phyloP scores from a whole-genome alignment of 2,329 filamentous ascomycete genomes.

The Xenosphaeropsis pyriputrescens region DNA sequence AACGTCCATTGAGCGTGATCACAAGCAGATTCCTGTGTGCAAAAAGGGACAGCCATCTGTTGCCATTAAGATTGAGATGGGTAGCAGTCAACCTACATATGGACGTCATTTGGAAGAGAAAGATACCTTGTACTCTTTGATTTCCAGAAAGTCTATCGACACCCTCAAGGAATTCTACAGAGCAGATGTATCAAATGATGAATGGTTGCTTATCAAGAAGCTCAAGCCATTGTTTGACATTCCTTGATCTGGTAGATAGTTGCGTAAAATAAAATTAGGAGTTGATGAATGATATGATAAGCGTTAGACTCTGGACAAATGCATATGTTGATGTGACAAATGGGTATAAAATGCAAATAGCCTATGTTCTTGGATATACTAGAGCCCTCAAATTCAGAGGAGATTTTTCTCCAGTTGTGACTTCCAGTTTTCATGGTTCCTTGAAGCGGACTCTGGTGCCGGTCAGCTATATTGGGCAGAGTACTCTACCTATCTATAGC shows the following conservation, averaged over 20 bases:
- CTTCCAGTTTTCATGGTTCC: too few relatives aligned
- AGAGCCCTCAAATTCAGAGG: too few relatives aligned
- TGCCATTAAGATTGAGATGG: conserved; percentile 93
- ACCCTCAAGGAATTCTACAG: conserved; percentile 93
- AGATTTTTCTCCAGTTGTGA: too few relatives aligned
- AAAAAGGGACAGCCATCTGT: conserved; percentile 97
- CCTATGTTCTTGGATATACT: too few relatives aligned
- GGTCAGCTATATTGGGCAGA: too few relatives aligned
- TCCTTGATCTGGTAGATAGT: conserved; percentile 8
- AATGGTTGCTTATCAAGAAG: conserved; percentile 91
- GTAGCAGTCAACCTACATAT: conserved; percentile 80
- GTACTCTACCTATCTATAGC: too few relatives aligned
- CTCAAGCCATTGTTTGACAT: conserved; percentile 92
- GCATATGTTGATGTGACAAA: too few relatives aligned
- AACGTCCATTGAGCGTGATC: conserved; percentile 92
- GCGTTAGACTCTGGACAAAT: too few relatives aligned
- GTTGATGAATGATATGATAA: too few relatives aligned
- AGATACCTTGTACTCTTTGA: conserved; percentile 74
- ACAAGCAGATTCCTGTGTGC: conserved; percentile 84
- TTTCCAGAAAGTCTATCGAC: conserved; percentile 82
- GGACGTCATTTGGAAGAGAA: conserved; percentile 89
- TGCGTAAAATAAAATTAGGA: too few relatives aligned
- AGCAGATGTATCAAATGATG: conserved; percentile 73
- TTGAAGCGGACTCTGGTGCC: too few relatives aligned
- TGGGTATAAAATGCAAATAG: too few relatives aligned